Evolutionary conservation across 2,329 filamentous ascomycete species (phyloP), one percentile per base, ranked within the genome.

Genomic region (Apiospora sp.): DNA sequence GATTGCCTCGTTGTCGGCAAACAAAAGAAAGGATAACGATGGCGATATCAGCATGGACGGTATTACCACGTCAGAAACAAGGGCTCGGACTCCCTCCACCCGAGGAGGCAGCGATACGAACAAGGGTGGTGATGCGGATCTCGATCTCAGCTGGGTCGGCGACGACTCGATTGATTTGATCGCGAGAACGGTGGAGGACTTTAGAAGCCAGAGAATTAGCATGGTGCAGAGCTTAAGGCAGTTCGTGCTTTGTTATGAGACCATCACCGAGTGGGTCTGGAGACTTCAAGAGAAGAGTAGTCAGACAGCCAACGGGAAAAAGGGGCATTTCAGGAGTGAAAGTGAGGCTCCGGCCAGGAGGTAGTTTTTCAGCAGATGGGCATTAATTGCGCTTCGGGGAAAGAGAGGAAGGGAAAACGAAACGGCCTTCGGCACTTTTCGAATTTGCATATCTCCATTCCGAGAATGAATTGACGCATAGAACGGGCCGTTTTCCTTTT

Each of bases 161-260:
- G 87, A 92, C 74, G 90, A 94, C 67, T 87, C 90, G 37, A 80
- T 93, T 1, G 96, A 99, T 81, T 83, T 98, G 73, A 91, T 99
- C 68, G 92, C 94, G 74, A 92, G 91, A 80, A 96, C 95, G 0
- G 96, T 99, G 1, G 93, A 96, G 77, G 95, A 98, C 78, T 98
- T 99, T 82, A 88, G 96, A 72, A 86, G 89, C 68, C 96, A 99
- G 84, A 87, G 96, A 75, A 84, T 98, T 27, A 98, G 95, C 82
- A 99, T 98, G 95, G 96, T 99, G 61, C 96, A 98, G 83, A 98
- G 93, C 78, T 84, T 98, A 72, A 88, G 94, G 74, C 96, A 99
- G 81, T 98, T 93, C 83, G 96, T 98, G 69, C 90, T 99, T 46
- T 99, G 96, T 82, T 99, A 99, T 82, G 96, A 99, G 85, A 97